These are phyloP conservation scores for Aureobasidium sp. DNA, from an alignment of 2,329 filamentous ascomycete genomes.

Conservation along the genomic window DNA sequence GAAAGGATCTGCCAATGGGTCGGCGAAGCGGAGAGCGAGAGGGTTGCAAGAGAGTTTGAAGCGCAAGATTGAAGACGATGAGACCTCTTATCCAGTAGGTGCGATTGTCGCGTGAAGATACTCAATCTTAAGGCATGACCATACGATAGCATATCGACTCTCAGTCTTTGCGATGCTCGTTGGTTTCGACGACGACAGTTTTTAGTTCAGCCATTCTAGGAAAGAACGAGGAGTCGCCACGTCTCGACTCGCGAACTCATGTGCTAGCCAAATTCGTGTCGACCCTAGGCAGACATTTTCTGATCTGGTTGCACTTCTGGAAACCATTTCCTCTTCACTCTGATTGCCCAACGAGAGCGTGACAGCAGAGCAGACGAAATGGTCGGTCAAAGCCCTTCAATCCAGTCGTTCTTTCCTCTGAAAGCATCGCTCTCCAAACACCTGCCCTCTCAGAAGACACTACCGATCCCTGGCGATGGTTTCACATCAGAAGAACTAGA, in stretches of 20 bases:
- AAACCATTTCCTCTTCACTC: too few species aligned
- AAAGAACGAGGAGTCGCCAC: background rate
- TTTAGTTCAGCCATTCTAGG: background rate
- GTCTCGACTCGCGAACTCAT: background rate
- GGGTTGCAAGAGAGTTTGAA: conserved; percentile 15
- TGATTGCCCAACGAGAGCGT: background rate
- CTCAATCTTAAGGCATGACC: too few species aligned
- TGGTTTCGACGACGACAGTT: background rate
- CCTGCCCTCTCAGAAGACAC: conserved; percentile 12
- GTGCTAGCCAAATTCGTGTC: background rate
- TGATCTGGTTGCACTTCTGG: too few species aligned
- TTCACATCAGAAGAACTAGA: conserved; percentile 45
- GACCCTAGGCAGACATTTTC: too few species aligned
- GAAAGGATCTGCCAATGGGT: conserved; percentile 32
- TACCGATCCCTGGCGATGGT: conserved; percentile 39
- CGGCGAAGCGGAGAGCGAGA: conserved; percentile 22
- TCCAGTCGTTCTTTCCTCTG: conserved; percentile 38
- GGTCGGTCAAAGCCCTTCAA: conserved; percentile 28
- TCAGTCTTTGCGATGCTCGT: too few species aligned
- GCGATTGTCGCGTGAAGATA: too few species aligned
- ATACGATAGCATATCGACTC: too few species aligned
- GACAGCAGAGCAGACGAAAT: background rate
- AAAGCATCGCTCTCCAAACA: conserved; percentile 21
- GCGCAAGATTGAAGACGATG: background rate
- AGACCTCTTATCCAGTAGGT: background rate